Conservation (phyloP, 164 flowering plant genomes). For the Taxillus chinensis region DNA sequence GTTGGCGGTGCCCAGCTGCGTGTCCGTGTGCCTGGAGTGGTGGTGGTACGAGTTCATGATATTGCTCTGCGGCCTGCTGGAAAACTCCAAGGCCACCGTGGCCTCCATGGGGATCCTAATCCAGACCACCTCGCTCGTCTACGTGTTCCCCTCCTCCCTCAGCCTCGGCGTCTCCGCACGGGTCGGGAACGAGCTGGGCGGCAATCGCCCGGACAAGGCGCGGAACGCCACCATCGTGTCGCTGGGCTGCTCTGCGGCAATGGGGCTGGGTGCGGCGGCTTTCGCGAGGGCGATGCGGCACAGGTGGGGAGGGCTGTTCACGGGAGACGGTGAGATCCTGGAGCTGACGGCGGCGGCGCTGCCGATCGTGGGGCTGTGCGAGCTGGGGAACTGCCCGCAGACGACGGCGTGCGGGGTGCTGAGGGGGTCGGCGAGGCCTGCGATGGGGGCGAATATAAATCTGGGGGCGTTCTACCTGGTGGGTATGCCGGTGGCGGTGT, state of each 20-base stretch:
- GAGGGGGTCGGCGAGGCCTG: not conserved
- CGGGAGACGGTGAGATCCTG: not conserved
- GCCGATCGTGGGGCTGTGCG: constrained; percentile 2
- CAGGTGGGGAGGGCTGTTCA: not conserved
- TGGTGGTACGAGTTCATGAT: constrained; percentile 5
- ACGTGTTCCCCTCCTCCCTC: not conserved
- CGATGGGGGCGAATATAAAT: constrained; percentile 59
- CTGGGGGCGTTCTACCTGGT: constrained; percentile 84
- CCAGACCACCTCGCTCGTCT: constrained; percentile 1
- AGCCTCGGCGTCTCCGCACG: not conserved
- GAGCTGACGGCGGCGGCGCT: not conserved
- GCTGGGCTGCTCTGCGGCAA: not conserved
- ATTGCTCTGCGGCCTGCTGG: not conserved
- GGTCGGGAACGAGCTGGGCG: constrained; percentile 2
- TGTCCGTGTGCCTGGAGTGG: constrained; percentile 2
- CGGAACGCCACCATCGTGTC: not conserved
- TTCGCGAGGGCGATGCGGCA: not conserved
- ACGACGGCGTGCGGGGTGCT: constrained; percentile 3
- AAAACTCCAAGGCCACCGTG: not conserved
- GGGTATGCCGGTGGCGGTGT: constrained; percentile 88
- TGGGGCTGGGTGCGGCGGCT: not conserved
- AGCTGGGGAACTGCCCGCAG: constrained; percentile 6
- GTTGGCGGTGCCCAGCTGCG: not conserved
- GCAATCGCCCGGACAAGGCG: not conserved
- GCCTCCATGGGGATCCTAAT: not conserved